Evolutionary conservation across 2,329 filamentous ascomycete genomes (phyloP).

Genomic region (Calonectria fujianensis): DNA sequence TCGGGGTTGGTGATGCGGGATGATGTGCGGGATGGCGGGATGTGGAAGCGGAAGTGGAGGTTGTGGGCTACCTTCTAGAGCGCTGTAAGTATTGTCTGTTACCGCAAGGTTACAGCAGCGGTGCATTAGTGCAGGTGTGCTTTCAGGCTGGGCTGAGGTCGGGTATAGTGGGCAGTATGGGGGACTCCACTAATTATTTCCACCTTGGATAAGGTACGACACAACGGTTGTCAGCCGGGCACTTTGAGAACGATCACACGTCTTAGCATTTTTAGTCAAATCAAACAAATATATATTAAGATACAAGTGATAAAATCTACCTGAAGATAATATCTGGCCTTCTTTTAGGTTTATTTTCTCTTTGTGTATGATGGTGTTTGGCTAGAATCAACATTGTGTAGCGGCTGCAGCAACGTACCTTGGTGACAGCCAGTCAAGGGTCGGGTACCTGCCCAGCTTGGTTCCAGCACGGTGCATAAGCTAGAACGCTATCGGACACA

Average conservation of each 20-base stretch:
- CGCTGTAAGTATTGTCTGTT: slow-evolving; percentile 8
- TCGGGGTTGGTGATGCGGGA: slow-evolving; percentile 39
- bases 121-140: slow-evolving; percentile 20
- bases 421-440: no score
- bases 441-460: background rate
- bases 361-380: no score
- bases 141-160: slow-evolving; percentile 10
- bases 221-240: no score
- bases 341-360: no score
- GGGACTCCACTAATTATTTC: slow-evolving; percentile 37
- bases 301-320: no score
- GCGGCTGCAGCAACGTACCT: no score
- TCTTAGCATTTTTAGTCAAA: no score
- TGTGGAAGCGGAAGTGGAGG: slow-evolving; percentile 43
- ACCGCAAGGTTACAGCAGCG: slow-evolving; percentile 16
- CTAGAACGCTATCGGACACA: slow-evolving; percentile 13
- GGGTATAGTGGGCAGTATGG: slow-evolving; percentile 25
- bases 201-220: slow-evolving; percentile 29
- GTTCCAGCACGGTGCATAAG: slow-evolving; percentile 8
- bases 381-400: no score
- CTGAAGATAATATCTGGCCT: no score
- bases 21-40: slow-evolving; percentile 41
- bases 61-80: slow-evolving; percentile 28
- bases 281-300: no score
- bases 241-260: no score